Base-by-base conservation (phyloP, 2,329 filamentous ascomycete species). In the Pseudonectria buxi region DNA sequence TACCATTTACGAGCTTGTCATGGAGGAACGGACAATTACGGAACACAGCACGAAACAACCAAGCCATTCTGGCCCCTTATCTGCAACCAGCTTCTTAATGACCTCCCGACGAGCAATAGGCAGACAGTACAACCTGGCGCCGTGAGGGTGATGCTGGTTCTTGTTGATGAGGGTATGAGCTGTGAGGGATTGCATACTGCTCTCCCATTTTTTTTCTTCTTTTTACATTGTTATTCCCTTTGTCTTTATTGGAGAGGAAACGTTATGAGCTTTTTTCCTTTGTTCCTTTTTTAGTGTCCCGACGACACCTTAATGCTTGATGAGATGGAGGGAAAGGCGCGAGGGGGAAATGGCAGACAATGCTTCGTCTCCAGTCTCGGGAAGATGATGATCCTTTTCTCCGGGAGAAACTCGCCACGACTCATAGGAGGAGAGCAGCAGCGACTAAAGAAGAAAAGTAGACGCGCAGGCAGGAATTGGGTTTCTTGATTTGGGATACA, bases 101-200 rank as follows among this genome's bases (percentile, higher is more conserved):
- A 51, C 40, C 41, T 41, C 41, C 36, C 18, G 18, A 46, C 41
- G 48, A 51, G 44, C 49, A 48, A 46, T 46, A 51, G 47, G 47
- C 51, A 52, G 49, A 52, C 45, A 45, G 45, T 41, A 47, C 43
- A 51, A 42, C 45, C 41, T 49, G 40, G 35, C 32, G 37, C 31
- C 49, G 36, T 31, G 47, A 47, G 41, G 33, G 24, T 24, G 36
- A 36, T 45, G 41, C 46, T 40, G 45, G 37, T 53, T 42, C 49
- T 51, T 45, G 47, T 51, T 42, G 45, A 38, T 44, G 33, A 45
- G 46, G 40, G 47, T 39, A 48, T 44, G 37, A 40, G 36, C 49
- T 45, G 46, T 41, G 39, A 41, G 37, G 33, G 42, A 31, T 36
- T 34, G 45, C 32, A 44, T 37, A 35, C 40, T 46, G 47, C n/a